Evolutionary conservation across 371 early-diverging fungal genomes (phyloP), one percentile per base, ranked within the genome.

Genomic region (Mycotypha africana): DNA sequence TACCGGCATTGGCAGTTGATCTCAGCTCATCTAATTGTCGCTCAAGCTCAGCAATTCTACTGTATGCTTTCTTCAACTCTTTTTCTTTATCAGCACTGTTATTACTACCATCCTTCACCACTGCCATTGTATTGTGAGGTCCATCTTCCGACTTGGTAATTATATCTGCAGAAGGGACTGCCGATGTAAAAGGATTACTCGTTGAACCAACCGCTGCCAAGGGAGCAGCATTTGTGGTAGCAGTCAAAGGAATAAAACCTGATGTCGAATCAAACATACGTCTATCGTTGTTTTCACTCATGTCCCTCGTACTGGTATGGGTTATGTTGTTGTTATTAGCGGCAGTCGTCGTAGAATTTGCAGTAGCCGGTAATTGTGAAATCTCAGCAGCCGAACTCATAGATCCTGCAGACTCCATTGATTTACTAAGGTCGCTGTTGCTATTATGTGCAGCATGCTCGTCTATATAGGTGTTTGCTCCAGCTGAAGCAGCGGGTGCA

Each of bases 41-140:
- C 21, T 61, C 58, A 28, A 72, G 43, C 16, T 35, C 22, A 4
- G 47, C 39, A 24, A 72, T 60, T 16, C 38, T 51, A 21, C 61
- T 53, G 11, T 53, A 53, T 3, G 73, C 62, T 21, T 37, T 41
- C 14, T 49, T 42, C 8, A 74, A 38, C 15, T 60, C 40, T 17
- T 57, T 52, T 8, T 60, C 49, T 21, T 30, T 35, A 28, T 26
- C 34, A 28, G 6, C 12, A 28, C 8, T 49, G 37, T 20, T 38
- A 22, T 23, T 28, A 12, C 23, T 33, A 28, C 17, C n/a, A n/a
- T n/a, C n/a, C n/a, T n/a, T n/a, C n/a, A n/a, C n/a, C n/a, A n/a
- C n/a, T n/a, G 15, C 17, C 15, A 24, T 24, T 24, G 35, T 23
- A 4, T 43, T 21, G 23, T 41, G 22, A 35, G 4, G 34, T 14